phyloP scores from a whole-genome alignment of 192 early-diverging fungal genomes.

The Linnemannia elongata region DNA sequence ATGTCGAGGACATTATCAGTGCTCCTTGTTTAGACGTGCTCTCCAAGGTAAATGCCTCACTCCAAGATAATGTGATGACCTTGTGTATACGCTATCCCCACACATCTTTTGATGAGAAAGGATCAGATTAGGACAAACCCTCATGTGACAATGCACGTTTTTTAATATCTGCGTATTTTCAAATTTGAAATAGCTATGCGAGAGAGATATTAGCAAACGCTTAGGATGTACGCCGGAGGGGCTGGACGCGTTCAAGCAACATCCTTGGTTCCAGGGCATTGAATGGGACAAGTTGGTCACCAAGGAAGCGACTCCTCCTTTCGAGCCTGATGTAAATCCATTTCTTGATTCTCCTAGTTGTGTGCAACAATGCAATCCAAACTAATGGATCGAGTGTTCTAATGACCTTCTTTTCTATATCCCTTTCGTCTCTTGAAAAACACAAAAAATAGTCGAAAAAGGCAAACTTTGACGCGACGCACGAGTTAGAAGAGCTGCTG shows the following conservation, averaged over 20 bases:
- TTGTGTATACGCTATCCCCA: neutral
- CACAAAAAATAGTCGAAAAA: constrained; percentile 73
- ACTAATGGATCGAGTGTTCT: no score
- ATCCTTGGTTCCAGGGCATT: constrained; percentile 84
- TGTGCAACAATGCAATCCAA: no score
- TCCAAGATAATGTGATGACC: neutral
- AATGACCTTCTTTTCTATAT: no score
- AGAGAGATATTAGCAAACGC: constrained; percentile 79
- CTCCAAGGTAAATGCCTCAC: constrained; percentile 54
- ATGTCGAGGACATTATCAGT: constrained; percentile 60
- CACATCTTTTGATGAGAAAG: no score
- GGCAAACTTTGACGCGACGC: constrained; percentile 96
- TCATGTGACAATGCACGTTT: neutral
- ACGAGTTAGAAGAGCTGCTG: constrained; percentile 96
- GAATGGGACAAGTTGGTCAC: constrained; percentile 82
- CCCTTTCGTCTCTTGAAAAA: no score
- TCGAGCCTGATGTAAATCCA: constrained; percentile 83
- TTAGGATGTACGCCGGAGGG: constrained; percentile 86
- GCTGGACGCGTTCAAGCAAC: constrained; percentile 72
- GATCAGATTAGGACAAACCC: neutral
- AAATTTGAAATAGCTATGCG: constrained; percentile 66
- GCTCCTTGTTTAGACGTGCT: constrained; percentile 67
- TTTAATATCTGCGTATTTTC: no score
- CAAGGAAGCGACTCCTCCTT: constrained; percentile 84
- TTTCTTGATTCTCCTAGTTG: neutral